Base-by-base conservation (phyloP, 495 filamentous ascomycete genomes). In the Hypoxylon lienhwacheense region DNA sequence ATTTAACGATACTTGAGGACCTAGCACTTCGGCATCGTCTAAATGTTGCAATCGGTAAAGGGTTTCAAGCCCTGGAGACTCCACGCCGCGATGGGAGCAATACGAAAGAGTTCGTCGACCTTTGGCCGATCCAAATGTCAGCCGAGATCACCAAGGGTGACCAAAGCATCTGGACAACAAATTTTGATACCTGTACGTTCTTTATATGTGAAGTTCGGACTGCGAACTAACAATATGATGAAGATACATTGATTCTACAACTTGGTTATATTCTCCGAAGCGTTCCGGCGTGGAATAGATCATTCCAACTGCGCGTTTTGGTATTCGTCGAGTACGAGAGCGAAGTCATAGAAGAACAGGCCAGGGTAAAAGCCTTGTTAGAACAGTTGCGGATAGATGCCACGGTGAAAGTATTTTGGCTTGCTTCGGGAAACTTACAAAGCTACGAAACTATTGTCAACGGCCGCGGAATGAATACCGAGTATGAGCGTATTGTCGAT, bases 311-410 rank as follows among this genome's bases (percentile, higher is more conserved):
- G 14, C 85, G 90, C 29, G 88, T 95, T 3, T 74, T 82, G 0
- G 90, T 93, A 1, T 95, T 95, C 65, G 90, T 95, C 19, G 90
- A 95, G 63, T 95, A 93, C 63, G 89, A 95, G 65, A 82, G 78
- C 12, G 90, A 95, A 50, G 82, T 95, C 12, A 82, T 84, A 28
- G 89, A 95, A 65, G 90, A 95, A 68, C 74, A 82, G 48, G 77
- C 77, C 0, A 75, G 90, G 55, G 85, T 95, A 29, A 84, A 84
- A 52, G 80, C 85, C 11, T 73, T 95, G 7, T 75, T 95, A 7
- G 85, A 88, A 7, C 92, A 92, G 63, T 64, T 95, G 6, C 78
- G 90, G 16, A 95, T 95, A 20, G 80, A 90, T 48, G 90, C 89
- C 6, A 76, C 90, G 62, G 79, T 95, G 0, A 58, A 87, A 20